Conservation (phyloP, 1,284 basidiomycete species). For the Pyrrhoderma lamaoense region DNA sequence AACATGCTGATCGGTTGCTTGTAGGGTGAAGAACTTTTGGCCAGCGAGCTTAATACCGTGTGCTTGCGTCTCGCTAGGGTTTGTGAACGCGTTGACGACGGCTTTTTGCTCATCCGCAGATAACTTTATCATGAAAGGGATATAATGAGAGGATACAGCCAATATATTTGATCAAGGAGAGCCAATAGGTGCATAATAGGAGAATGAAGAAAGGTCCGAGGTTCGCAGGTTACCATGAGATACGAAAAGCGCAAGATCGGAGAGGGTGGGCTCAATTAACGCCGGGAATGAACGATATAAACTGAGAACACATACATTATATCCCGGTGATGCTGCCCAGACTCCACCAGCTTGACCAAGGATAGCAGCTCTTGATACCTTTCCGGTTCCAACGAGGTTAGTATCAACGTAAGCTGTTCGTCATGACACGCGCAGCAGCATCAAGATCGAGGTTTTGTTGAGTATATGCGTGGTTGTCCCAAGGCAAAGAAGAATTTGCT, state of each 20-base stretch:
- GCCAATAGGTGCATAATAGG: neutral
- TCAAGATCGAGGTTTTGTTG: neutral
- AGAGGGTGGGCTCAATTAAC: too few species aligned
- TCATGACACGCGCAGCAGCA: neutral
- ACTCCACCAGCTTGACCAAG: conserved; percentile 80
- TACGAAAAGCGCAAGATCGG: neutral
- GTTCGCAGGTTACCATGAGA: neutral
- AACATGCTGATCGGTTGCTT: conserved; percentile 53
- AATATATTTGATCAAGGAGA: neutral
- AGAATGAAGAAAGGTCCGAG: neutral
- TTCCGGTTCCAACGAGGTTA: conserved; percentile 76
- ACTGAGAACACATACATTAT: conserved; percentile 48
- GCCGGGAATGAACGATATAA: neutral
- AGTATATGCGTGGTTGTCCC: conserved; percentile 4
- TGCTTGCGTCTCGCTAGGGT: conserved; percentile 40
- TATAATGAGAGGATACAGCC: neutral
- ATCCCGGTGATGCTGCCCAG: conserved; percentile 78
- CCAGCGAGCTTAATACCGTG: conserved; percentile 66
- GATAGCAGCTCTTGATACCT: conserved; percentile 77
- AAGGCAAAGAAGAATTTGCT: conserved; percentile 8
- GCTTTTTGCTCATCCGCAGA: conserved; percentile 69
- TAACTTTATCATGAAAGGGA: conserved; percentile 43
- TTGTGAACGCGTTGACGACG: conserved; percentile 47
- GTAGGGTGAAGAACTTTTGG: conserved; percentile 77
- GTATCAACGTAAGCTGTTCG: conserved; percentile 82